Percentiles rank a stretch among this genome's conserved stretches.
Evolutionary conservation across 140 eudicot genomes (phyloP).

Genomic region (Cichorium intybus): DNA sequence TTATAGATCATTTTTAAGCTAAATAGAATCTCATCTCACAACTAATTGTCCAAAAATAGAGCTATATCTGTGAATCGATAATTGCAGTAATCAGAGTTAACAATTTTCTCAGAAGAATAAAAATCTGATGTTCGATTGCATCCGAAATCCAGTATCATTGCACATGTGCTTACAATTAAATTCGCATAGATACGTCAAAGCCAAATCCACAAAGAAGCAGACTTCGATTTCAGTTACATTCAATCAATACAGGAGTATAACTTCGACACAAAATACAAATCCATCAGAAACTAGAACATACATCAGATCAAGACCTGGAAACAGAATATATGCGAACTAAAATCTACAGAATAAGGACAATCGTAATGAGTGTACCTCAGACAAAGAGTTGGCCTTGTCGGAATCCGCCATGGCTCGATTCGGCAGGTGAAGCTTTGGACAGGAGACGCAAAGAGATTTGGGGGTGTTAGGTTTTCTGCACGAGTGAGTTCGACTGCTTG

Average conservation of each 20-base stretch:
- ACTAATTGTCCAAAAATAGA: not conserved
- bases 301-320: not conserved
- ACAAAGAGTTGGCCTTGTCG: slow-evolving; percentile 24
- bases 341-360: not conserved
- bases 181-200: not conserved
- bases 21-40: not conserved
- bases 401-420: slow-evolving; percentile 32
- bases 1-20: not conserved
- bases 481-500: too few species aligned
- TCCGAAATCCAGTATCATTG: not conserved
- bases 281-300: not conserved
- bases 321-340: not conserved
- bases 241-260: not conserved
- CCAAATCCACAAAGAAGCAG: not conserved
- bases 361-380: slow-evolving; percentile 14
- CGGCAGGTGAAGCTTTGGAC: slow-evolving; percentile 6
- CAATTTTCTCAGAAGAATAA: not conserved
- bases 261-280: not conserved
- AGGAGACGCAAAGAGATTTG: slow-evolving; percentile 12
- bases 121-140: not conserved
- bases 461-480: slow-evolving; percentile 29
- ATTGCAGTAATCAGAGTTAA: not conserved
- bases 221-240: not conserved
- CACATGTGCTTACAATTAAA: not conserved
- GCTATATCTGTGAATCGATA: not conserved